phyloP scores from a whole-genome alignment of 768 basidiomycete genomes.

The Ramaria sp. region DNA sequence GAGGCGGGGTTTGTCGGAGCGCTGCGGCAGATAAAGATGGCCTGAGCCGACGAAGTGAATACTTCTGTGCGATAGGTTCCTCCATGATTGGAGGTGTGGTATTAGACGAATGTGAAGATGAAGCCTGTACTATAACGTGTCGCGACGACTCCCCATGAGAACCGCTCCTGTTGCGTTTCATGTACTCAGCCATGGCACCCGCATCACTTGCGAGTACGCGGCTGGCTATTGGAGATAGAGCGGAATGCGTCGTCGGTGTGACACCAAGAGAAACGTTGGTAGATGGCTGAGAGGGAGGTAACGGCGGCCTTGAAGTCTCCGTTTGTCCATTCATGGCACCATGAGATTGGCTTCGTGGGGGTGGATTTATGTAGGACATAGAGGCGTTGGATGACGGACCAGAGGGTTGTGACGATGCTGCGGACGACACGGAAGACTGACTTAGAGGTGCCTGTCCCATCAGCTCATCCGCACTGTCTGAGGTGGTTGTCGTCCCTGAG shows the following conservation, averaged over 20 bases:
- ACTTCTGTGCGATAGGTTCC: conserved; percentile 2
- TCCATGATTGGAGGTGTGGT: conserved; percentile 2
- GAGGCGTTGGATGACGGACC: conserved; percentile 53
- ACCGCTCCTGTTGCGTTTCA: conserved; percentile 73
- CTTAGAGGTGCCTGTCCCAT: conserved; percentile 33
- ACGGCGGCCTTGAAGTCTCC: not conserved
- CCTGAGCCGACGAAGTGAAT: conserved; percentile 8
- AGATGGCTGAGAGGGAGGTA: conserved; percentile 2
- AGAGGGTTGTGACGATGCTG: conserved; percentile 29
- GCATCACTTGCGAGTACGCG: conserved; percentile 80
- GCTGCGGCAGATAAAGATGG: conserved; percentile 11
- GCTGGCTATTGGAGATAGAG: conserved; percentile 66
- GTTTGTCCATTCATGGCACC: not conserved
- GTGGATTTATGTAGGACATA: conserved; percentile 30
- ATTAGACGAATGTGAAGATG: not conserved
- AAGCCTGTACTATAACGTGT: conserved; percentile 1
- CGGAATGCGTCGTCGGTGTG: conserved; percentile 27
- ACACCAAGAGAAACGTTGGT: not conserved
- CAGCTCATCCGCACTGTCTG: conserved; percentile 57
- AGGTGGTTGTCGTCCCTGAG: conserved; percentile 71
- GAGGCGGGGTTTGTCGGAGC: conserved; percentile 6
- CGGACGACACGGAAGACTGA: conserved; percentile 34
- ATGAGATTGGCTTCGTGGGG: conserved; percentile 12
- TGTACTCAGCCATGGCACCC: conserved; percentile 80
- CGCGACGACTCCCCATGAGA: conserved; percentile 10